A percentile compares a stretch with the other conserved stretches of the same genome.
These are phyloP conservation scores for Pochonia chlamydosporia DNA, from an alignment of 2,329 filamentous ascomycete species.

Conservation along the genomic window DNA sequence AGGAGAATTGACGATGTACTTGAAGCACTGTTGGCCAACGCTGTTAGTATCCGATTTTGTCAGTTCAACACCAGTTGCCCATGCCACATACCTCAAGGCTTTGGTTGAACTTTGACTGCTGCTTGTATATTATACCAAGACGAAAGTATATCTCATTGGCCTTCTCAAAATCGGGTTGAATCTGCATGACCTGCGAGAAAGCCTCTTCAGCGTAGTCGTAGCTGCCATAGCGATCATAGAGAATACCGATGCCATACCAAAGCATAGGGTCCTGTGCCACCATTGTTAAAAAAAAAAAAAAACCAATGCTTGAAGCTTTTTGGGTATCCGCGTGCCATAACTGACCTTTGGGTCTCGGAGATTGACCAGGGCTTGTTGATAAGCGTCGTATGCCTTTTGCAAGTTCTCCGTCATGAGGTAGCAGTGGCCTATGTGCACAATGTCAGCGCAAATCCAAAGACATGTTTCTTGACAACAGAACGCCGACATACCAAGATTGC, in stretches of 20 bases:
- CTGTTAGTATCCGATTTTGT: not conserved
- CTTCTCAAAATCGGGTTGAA: constrained; percentile 97
- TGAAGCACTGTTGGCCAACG: constrained; percentile 70
- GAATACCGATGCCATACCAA: constrained; percentile 97
- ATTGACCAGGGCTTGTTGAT: constrained; percentile 92
- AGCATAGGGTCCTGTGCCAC: constrained; percentile 75
- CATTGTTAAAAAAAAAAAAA: not conserved
- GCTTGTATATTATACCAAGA: constrained; percentile 98
- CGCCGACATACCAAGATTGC: constrained; percentile 69
- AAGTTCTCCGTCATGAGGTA: constrained; percentile 98
- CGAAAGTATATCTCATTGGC: constrained; percentile 99
- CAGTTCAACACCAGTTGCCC: not conserved
- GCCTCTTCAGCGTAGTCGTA: constrained; percentile 96
- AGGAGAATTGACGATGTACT: constrained; percentile 92
- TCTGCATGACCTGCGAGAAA: constrained; percentile 97
- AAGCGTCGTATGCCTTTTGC: constrained; percentile 93
- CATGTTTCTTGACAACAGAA: constrained; percentile 19
- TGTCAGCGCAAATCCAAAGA: not conserved
- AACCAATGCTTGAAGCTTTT: constrained; percentile 6
- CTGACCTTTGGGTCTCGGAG: constrained; percentile 84
- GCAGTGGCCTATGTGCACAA: constrained; percentile 68
- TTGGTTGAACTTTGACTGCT: constrained; percentile 87
- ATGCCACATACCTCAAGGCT: constrained; percentile 76
- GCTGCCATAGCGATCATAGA: constrained; percentile 94
- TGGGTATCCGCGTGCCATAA: not conserved